These are phyloP conservation scores for Populus trichocarpa DNA, from an alignment of 441 rosid species.

Conservation along the genomic window DNA sequence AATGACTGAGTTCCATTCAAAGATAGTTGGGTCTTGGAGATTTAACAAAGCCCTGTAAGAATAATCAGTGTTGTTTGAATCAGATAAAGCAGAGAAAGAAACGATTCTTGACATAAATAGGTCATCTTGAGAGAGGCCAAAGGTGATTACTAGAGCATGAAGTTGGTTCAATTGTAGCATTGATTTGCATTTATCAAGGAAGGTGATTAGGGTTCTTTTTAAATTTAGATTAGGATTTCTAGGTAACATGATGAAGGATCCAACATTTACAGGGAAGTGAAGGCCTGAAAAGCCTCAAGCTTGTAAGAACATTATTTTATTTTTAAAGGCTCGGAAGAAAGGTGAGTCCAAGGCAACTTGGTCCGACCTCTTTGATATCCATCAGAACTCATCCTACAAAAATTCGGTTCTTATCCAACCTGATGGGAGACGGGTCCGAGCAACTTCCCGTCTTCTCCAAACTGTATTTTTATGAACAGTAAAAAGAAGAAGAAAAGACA, in stretches of 20 bases:
- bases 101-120: slow-evolving; percentile 41
- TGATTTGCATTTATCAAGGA: slow-evolving; percentile 52
- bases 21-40: slow-evolving; percentile 37
- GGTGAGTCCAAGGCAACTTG: neutral
- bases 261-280: slow-evolving; percentile 28
- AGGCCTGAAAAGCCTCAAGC: neutral
- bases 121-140: slow-evolving; percentile 49
- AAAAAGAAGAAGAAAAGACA: no score
- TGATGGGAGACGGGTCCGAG: no score
- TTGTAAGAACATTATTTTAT: neutral
- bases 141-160: slow-evolving; percentile 49
- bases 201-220: slow-evolving; percentile 18
- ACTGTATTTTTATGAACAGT: no score
- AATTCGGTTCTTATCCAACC: no score
- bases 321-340: neutral
- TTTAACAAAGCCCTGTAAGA: slow-evolving; percentile 41
- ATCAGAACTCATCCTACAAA: no score
- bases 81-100: slow-evolving; percentile 51
- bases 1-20: slow-evolving; percentile 55
- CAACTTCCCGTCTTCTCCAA: no score
- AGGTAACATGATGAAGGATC: slow-evolving; percentile 25
- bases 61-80: slow-evolving; percentile 40
- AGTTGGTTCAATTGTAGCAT: slow-evolving; percentile 44
- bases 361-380: no score
- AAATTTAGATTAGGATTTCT: slow-evolving; percentile 11